Base-by-base conservation (phyloP, 345 rosid species). In the Euphorbia peplus region DNA sequence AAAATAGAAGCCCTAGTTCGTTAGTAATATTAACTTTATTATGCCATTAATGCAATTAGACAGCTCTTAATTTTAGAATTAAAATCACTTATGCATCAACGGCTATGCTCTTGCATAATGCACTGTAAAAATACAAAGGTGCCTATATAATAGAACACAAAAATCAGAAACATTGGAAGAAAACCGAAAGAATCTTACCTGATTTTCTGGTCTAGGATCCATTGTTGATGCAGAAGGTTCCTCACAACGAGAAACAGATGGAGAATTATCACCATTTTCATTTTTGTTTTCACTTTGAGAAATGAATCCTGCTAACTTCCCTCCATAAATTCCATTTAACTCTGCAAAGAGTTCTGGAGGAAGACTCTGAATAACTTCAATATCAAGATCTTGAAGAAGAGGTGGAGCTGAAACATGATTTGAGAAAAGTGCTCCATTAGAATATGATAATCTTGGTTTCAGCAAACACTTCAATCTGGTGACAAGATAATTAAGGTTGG, bases 311-410 rank as follows among this genome's bases (percentile, higher is more conserved):
- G 65, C 73, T 73, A 93, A 65, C 81, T 89, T 85, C 65, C 93
- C 96, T 3, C 90, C 90, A 64, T 93, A 93, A 52, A 79, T 84
- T 70, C 74, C 88, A 88, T 93, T 90, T 79, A 93, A 64, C 78
- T 93, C 98, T 16, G 88, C 72, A 67, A 91, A 78, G 57, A 93
- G 76, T 64, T 91, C 97, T 24, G 86, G 74, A 65, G 98, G 98
- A 75, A 93, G 98, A 81, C 80, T 81, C 82, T 87, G 85, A 65
- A 93, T 68, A 63, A 93, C 91, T 73, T 81, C 95, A 79, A 91
- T 64, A 74, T 93, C 98, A 59, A 93, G 97, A 69, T 88, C 75
- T 63, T 80, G 76, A 72, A 93, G 71, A 54, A 88, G 83, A 48
- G 98, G 98, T 60, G 81, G 78, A 32, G 79, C 81, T 59, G 75